Conservation (phyloP, 306 rosid genomes). For the Arachis stenosperma region DNA sequence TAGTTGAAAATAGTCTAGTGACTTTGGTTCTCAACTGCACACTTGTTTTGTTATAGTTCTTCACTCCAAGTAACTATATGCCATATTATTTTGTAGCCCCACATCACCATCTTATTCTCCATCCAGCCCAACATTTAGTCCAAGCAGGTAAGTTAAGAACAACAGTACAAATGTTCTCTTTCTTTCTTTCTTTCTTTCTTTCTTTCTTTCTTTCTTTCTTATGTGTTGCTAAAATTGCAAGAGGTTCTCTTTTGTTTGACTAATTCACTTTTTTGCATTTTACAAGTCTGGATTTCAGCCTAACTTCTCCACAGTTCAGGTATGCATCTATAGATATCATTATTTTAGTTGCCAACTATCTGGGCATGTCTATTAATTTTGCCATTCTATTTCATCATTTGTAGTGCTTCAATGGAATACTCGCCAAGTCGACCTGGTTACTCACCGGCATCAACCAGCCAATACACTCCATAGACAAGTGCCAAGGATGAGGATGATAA, state of each 20-base stretch:
- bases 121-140: conserved; percentile 92
- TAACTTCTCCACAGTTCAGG: conserved; percentile 93
- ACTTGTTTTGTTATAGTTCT: not conserved
- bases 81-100: conserved; percentile 62
- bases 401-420: conserved; percentile 93
- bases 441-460: conserved; percentile 93
- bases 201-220: too few relatives aligned
- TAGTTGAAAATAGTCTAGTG: too few relatives aligned
- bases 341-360: not conserved
- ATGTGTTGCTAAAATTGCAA: not conserved
- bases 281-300: conserved; percentile 80
- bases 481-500: conserved; percentile 75
- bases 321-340: conserved; percentile 34
- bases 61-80: conserved; percentile 22
- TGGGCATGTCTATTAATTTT: conserved; percentile 14
- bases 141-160: conserved; percentile 74
- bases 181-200: not conserved
- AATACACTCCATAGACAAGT: conserved; percentile 86
- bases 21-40: too few relatives aligned
- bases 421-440: conserved; percentile 99
- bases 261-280: conserved; percentile 12
- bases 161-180: not conserved
- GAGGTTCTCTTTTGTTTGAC: conserved; percentile 14
- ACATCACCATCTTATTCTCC: conserved; percentile 96
- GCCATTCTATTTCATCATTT: conserved; percentile 11